Conservation (phyloP, 2,329 filamentous ascomycete species). For the Orbilia ellipsospora region DNA sequence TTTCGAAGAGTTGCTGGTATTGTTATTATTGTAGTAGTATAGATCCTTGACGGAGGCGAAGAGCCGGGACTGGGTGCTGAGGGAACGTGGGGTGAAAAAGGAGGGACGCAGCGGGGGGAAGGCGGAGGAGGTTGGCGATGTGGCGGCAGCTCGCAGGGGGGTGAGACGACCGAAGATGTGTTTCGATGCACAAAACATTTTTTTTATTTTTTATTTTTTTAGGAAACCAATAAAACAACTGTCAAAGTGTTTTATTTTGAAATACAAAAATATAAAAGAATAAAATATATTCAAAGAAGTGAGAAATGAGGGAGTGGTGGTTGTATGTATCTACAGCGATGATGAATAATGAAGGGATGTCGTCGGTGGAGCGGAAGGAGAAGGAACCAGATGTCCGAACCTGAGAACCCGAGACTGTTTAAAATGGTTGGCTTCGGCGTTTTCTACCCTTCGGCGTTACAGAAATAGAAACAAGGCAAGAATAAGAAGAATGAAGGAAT, state of each 20-base stretch:
- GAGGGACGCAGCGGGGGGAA: constrained; percentile 34
- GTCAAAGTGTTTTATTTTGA: constrained; percentile 1
- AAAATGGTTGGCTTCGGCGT: constrained; percentile 3
- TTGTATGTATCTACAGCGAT: neutral
- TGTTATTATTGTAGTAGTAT: constrained; percentile 33
- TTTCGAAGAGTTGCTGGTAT: neutral
- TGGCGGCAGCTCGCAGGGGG: constrained; percentile 19
- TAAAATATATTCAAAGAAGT: neutral
- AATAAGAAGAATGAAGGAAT: too few relatives aligned
- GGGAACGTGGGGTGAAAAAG: constrained; percentile 39
- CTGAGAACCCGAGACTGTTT: neutral
- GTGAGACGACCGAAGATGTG: constrained; percentile 51
- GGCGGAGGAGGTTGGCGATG: constrained; percentile 10
- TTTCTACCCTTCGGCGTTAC: constrained; percentile 3
- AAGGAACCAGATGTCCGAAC: too few relatives aligned
- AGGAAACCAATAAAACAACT: neutral
- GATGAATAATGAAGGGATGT: neutral
- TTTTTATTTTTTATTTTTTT: constrained; percentile 16
- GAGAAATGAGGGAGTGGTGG: neutral
- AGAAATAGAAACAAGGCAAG: too few relatives aligned
- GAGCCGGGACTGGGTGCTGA: constrained; percentile 42
- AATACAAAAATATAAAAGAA: neutral
- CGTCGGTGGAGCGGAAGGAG: neutral
- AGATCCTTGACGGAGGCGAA: constrained; percentile 50
- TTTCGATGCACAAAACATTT: constrained; percentile 53